phyloP scores from a whole-genome alignment of 306 rosid species.

The Trifolium subterraneum region DNA sequence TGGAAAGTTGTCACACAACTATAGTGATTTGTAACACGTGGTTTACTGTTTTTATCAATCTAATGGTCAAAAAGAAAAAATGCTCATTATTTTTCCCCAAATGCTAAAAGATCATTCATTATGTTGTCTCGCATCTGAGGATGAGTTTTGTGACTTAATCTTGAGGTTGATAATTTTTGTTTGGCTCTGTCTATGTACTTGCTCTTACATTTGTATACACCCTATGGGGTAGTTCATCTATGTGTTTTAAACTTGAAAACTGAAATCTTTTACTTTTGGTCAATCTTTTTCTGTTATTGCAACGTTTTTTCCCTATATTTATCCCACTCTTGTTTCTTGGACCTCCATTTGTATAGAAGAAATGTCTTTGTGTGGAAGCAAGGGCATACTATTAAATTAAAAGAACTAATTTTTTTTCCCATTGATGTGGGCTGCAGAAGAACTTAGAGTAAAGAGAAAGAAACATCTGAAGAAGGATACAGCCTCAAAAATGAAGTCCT shows the following conservation, averaged over 20 bases:
- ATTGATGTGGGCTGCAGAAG: conserved; percentile 72
- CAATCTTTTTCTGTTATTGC: neutral
- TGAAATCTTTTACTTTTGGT: conserved; percentile 9
- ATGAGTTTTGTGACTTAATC: conserved; percentile 32
- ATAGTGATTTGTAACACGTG: neutral
- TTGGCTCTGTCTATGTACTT: conserved; percentile 4
- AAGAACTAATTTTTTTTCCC: conserved; percentile 38
- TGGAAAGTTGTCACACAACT: conserved; percentile 5
- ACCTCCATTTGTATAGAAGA: conserved; percentile 6
- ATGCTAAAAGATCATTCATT: conserved; percentile 17
- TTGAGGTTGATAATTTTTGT: neutral
- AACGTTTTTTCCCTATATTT: neutral
- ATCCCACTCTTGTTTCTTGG: neutral
- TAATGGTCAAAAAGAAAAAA: neutral
- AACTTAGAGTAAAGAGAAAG: conserved; percentile 91
- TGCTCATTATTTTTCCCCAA: neutral
- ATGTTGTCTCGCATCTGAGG: neutral
- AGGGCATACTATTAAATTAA: conserved; percentile 27
- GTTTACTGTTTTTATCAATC: conserved; percentile 32
- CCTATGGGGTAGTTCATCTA: conserved; percentile 11
- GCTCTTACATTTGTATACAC: neutral
- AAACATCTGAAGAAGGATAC: conserved; percentile 94
- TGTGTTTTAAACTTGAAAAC: conserved; percentile 14
- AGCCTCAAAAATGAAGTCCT: conserved; percentile 89
- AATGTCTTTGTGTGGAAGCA: conserved; percentile 10